A percentile compares a stretch with the other conserved stretches of the same genome.
These are phyloP conservation scores for Rhodotorula taiwanensis DNA, from an alignment of 768 basidiomycete genomes.

Conservation along the genomic window DNA sequence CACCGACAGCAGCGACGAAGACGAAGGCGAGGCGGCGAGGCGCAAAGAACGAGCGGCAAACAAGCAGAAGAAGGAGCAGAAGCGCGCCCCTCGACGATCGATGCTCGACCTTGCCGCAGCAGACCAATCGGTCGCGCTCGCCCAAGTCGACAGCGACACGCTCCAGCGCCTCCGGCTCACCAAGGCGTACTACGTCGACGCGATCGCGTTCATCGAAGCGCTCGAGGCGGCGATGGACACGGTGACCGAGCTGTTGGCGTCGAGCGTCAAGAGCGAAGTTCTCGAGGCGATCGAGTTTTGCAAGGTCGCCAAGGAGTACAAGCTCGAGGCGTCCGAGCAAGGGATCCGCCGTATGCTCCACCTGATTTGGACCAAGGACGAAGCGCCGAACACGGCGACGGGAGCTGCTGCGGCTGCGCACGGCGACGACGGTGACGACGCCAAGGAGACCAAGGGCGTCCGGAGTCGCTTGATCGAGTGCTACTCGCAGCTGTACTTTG, in stretches of 20 bases:
- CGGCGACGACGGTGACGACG: slow-evolving; percentile 50
- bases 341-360: slow-evolving; percentile 96
- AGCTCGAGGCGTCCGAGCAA: slow-evolving; percentile 68
- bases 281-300: slow-evolving; percentile 65
- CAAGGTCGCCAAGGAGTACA: slow-evolving; percentile 69
- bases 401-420: slow-evolving; percentile 42
- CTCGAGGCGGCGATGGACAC: slow-evolving; percentile 62
- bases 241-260: slow-evolving; percentile 71
- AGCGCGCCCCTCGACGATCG: slow-evolving; percentile 50
- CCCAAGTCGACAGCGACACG: slow-evolving; percentile 61
- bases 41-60: no score
- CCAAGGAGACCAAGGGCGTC: slow-evolving; percentile 76
- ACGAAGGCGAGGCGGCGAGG: slow-evolving; percentile 40
- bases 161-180: slow-evolving; percentile 61
- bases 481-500: slow-evolving; percentile 82
- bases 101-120: slow-evolving; percentile 57
- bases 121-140: slow-evolving; percentile 65
- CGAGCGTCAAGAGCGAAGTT: slow-evolving; percentile 53
- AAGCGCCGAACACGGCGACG: slow-evolving; percentile 52
- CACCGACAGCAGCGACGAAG: slow-evolving; percentile 3
- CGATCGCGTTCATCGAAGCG: slow-evolving; percentile 68
- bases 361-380: slow-evolving; percentile 94
- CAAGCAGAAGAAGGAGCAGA: slow-evolving; percentile 53
- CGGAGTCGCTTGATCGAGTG: slow-evolving; percentile 79
- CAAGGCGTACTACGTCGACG: slow-evolving; percentile 82